Evolutionary conservation across 2,329 filamentous ascomycete species (phyloP).

Genomic region (Tolypocladium sp.): DNA sequence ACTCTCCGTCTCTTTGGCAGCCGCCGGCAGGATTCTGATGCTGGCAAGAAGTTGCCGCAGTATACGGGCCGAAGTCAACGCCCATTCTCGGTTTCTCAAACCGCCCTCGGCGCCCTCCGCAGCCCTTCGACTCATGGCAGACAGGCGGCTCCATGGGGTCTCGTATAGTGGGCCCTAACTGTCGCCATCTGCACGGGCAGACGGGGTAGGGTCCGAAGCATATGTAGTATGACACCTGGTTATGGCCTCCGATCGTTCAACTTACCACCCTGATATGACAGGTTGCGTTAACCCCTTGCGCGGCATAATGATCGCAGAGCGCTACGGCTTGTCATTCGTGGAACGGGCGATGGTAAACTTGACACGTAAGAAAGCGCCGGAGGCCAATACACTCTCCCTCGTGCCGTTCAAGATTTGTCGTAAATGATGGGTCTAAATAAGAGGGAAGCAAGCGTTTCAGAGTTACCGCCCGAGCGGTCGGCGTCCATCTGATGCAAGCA

Average conservation of each 20-base stretch:
- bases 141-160: neutral
- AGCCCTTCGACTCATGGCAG: neutral
- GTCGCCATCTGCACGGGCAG: neutral
- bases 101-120: neutral
- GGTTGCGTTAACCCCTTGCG: neutral
- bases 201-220: neutral
- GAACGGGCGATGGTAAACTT: neutral
- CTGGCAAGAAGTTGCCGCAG: neutral
- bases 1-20: neutral
- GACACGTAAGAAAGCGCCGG: neutral
- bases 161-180: neutral
- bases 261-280: neutral
- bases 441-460: neutral
- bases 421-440: neutral
- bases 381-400: neutral
- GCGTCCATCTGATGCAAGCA: neutral
- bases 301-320: neutral
- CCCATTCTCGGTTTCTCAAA: neutral
- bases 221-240: neutral
- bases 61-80: neutral
- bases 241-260: neutral
- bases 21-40: neutral
- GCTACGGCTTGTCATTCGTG: neutral
- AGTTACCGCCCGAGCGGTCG: neutral
- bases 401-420: neutral